Evolutionary conservation across 306 rosid genomes (phyloP), one percentile per base, ranked within the genome.

Genomic region (Gastrolobium villosum): DNA sequence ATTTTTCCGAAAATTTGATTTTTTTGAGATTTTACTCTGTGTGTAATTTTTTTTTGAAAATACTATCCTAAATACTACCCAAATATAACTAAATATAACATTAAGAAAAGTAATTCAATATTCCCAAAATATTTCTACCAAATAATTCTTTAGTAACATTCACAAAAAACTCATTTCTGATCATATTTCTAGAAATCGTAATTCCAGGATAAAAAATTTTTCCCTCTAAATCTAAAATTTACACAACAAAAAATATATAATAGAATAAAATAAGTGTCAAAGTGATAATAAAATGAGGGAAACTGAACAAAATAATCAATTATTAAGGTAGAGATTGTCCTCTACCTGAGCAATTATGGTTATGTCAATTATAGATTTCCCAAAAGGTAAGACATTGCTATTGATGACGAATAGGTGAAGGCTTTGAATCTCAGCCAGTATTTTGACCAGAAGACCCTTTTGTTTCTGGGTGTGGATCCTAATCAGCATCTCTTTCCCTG

Each of bases 271-370:
- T 4, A 31, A 30, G 3, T 14, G 4, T 4, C 1, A 1, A 8
- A 65, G 36, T 0, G 7, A 43, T 9, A 41, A 9, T 0, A 9
- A 10, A 1, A 41, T 4, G 2, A 36, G 7, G 13, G 10, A 41
- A 28, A 35, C 6, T 72, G 7, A 72, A 26, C 4, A 37, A 53
- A 11, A 72, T 3, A 39, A 8, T 34, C 0, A 70, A 56, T 44
- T 65, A 71, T 71, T 39, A 13, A 54, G 49, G 50, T 14, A 8
- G 10, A 41, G 74, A 64, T 39, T 65, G 8, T 50, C 6, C 4
- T 60, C 11, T 81, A 94, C 97, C 97, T 88, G 87, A 63, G 92
- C 92, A 80, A 91, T 45, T 34, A 89, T 40, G 31, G 92, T 90
- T 3, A 93, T 74, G 50, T 89, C 89, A 2, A 87, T 71, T 63